phyloP scores from a whole-genome alignment of 129 eudicot species.

The Escallonia rubra region DNA sequence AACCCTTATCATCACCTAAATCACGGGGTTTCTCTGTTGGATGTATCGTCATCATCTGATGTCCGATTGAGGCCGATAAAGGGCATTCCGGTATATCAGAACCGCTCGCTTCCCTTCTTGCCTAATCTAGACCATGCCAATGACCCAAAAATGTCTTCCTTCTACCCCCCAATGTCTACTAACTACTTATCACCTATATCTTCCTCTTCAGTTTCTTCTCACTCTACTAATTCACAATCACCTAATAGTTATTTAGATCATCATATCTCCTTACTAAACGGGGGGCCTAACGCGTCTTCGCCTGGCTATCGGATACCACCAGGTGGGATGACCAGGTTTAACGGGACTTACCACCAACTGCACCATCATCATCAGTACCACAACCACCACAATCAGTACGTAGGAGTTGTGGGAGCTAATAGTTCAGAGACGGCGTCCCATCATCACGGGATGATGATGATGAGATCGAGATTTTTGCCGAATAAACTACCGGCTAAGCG shows the following conservation, averaged over 20 bases:
- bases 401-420: conserved; percentile 39
- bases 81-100: conserved; percentile 87
- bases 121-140: conserved; percentile 45
- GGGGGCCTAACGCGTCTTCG: conserved; percentile 28
- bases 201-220: conserved; percentile 21
- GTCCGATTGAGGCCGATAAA: conserved; percentile 67
- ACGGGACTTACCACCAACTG: conserved; percentile 19
- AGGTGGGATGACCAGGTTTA: conserved; percentile 36
- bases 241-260: conserved; percentile 38
- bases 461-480: conserved; percentile 67
- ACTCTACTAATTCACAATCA: conserved; percentile 17
- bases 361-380: conserved; percentile 30
- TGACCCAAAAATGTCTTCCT: conserved; percentile 57
- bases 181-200: conserved; percentile 11
- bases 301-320: conserved; percentile 27
- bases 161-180: conserved; percentile 40
- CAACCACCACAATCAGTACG: conserved; percentile 30
- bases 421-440: conserved; percentile 2
- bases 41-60: conserved; percentile 23
- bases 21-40: conserved; percentile 46
- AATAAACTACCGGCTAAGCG: conserved; percentile 66
- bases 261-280: conserved; percentile 6
- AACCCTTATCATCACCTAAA: conserved; percentile 23
- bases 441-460: conserved; percentile 44
- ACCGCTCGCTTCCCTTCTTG: conserved; percentile 64